These are phyloP conservation scores for Daldinia grandis DNA, from an alignment of 495 filamentous ascomycete species.

Conservation along the genomic window DNA sequence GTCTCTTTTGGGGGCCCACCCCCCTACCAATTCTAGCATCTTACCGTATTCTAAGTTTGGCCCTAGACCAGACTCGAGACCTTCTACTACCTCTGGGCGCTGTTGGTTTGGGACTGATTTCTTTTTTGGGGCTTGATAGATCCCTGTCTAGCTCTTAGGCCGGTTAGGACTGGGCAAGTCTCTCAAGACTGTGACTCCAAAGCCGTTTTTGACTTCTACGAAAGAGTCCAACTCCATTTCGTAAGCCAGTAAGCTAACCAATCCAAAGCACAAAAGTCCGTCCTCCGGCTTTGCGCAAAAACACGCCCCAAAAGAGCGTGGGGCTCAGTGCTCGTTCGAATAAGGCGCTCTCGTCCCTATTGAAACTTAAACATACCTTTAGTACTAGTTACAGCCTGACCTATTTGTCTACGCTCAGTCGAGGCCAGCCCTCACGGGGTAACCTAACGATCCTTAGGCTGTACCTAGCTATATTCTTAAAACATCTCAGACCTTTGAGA, in stretches of 20 bases:
- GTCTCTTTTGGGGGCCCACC: conserved; percentile 25
- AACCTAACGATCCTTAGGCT: conserved; percentile 29
- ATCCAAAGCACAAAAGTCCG: conserved; percentile 30
- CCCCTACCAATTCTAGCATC: conserved; percentile 14
- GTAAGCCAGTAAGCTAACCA: conserved; percentile 22
- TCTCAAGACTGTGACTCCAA: conserved; percentile 6
- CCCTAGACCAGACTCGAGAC: conserved; percentile 24
- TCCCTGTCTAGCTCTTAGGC: conserved; percentile 26
- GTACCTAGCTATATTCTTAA: conserved; percentile 3
- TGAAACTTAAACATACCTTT: background rate
- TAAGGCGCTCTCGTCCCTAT: conserved; percentile 32
- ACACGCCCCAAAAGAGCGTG: conserved; percentile 32
- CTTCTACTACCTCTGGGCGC: conserved; percentile 21
- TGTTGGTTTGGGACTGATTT: conserved; percentile 41
- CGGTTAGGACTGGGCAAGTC: background rate
- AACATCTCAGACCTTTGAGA: background rate
- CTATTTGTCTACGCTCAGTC: conserved; percentile 23
- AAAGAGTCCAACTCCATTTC: conserved; percentile 28
- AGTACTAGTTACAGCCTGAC: conserved; percentile 16
- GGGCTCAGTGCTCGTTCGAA: conserved; percentile 39
- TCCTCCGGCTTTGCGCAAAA: conserved; percentile 36
- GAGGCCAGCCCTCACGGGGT: conserved; percentile 39
- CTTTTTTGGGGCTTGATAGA: conserved; percentile 37
- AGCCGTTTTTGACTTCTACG: conserved; percentile 10
- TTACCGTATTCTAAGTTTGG: conserved; percentile 31